A percentile compares a stretch with the other conserved stretches of the same genome.
Evolutionary conservation across 352 stramenopile species (phyloP).

Genomic region (Globisporangium nagaii): DNA sequence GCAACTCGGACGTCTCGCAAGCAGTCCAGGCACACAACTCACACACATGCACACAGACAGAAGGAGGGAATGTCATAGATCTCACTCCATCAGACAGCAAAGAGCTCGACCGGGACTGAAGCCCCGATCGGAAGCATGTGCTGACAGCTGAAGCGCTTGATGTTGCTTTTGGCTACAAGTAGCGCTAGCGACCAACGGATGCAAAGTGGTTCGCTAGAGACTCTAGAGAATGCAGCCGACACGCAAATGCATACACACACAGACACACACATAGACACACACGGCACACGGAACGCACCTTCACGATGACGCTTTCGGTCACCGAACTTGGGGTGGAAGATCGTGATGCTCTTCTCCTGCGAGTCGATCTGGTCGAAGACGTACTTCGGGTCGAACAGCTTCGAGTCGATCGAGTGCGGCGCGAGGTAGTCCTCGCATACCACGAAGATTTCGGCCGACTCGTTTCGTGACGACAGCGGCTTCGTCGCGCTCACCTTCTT

Average conservation of each 20-base stretch:
- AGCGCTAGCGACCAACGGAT: constrained; percentile 79
- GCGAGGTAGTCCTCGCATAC: constrained; percentile 95
- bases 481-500: constrained; percentile 97
- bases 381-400: constrained; percentile 96
- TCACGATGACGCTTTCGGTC: constrained; percentile 92
- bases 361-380: constrained; percentile 95
- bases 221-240: constrained; percentile 88
- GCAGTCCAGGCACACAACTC: not conserved
- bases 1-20: not conserved
- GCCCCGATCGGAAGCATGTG: constrained; percentile 27
- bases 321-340: constrained; percentile 98
- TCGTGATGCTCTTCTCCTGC: constrained; percentile 87
- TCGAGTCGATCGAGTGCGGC: constrained; percentile 96
- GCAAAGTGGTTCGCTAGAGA: constrained; percentile 69
- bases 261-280: constrained; percentile 21
- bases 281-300: constrained; percentile 40
- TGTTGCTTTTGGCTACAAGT: constrained; percentile 88
- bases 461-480: constrained; percentile 95
- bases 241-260: constrained; percentile 16
- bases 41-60: constrained; percentile 8
- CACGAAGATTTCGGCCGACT: constrained; percentile 99
- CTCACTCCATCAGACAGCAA: constrained; percentile 61
- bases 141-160: constrained; percentile 69
- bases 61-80: constrained; percentile 75
- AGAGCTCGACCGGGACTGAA: constrained; percentile 17